Evolutionary conservation across 139 green algal species (phyloP), one percentile per base, ranked within the genome.

Genomic region (Nannochloris sp.): DNA sequence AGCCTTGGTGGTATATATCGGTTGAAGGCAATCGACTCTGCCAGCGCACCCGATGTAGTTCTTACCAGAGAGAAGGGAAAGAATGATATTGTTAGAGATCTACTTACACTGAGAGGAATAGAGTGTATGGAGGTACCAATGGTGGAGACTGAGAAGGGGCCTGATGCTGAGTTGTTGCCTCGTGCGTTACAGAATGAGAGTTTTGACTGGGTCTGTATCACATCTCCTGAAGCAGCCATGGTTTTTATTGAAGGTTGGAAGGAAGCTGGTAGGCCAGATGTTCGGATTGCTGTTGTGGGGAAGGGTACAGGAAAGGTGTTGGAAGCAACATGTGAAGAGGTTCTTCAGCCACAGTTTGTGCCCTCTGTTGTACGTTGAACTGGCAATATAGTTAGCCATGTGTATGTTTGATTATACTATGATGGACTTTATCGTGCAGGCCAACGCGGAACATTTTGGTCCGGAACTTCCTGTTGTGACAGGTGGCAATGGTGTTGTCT

Each of bases 231-330:
- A 65, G 71, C 88, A 3, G 88, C 88, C 6, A 28, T 72, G 4
- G 89, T 96, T 23, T 93, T 95, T 59, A 20, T 93, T 3, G 76
- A 85, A 51, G 88, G 72, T 26, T 96, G 89, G 89, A n/a, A 59
- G 6, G 50, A 69, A 28, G 89, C 89, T n/a, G 80, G 74, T 25
- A 60, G 59, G 8, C 85, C 85, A 3, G 26, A 82, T 61, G 72
- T 78, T 29, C 72, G 51, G 6, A 23, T 95, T 23, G 87, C 86
- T 5, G 85, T 87, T 3, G 87, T 95, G 37, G 88, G 88, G 1
- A 68, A 69, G 0, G 88, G 87, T 49, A 95, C 85, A 3, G 80
- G 67, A 0, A 67, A 84, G 5, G 69, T 85, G 28, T 65, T 95
- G 16, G 30, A 26, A 3, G 59, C 59, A 0, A 74, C 61, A 2